These are phyloP conservation scores for Tuber umbilicatum DNA, from an alignment of 495 filamentous ascomycete genomes.

Conservation along the genomic window DNA sequence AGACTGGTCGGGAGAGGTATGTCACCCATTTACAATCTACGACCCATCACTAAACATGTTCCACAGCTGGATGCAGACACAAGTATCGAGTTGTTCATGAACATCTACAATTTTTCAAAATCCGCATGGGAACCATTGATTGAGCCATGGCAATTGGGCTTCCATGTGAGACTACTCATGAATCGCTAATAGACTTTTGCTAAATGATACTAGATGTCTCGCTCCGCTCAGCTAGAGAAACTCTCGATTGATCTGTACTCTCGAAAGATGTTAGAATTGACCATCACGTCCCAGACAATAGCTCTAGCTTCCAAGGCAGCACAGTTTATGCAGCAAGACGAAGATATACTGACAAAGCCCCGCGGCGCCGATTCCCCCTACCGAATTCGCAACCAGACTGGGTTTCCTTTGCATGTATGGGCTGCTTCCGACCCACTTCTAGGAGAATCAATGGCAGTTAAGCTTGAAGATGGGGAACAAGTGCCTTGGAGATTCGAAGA, in stretches of 20 bases:
- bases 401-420: constrained; percentile 80
- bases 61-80: constrained; percentile 70
- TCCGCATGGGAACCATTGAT: constrained; percentile 96
- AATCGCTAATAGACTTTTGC: background rate
- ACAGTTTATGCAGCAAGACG: constrained; percentile 77
- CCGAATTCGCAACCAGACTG: constrained; percentile 87
- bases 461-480: constrained; percentile 81
- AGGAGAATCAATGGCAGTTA: constrained; percentile 62
- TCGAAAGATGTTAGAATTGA: constrained; percentile 81
- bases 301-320: constrained; percentile 86
- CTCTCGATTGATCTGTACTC: constrained; percentile 81
- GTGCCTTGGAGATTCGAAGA: constrained; percentile 94
- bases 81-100: constrained; percentile 83
- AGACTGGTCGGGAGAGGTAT: constrained; percentile 74
- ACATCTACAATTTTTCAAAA: constrained; percentile 98
- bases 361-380: constrained; percentile 88
- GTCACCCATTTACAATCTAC: background rate
- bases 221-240: constrained; percentile 64
- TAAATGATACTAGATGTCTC: constrained; percentile 55
- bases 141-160: constrained; percentile 90
- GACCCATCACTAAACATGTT: constrained; percentile 12
- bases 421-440: constrained; percentile 60
- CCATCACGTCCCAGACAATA: constrained; percentile 87
- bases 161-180: constrained; percentile 46
- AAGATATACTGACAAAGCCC: constrained; percentile 91